phyloP scores from a whole-genome alignment of 106 monocot genomes.

The Dioscorea dumetorum region DNA sequence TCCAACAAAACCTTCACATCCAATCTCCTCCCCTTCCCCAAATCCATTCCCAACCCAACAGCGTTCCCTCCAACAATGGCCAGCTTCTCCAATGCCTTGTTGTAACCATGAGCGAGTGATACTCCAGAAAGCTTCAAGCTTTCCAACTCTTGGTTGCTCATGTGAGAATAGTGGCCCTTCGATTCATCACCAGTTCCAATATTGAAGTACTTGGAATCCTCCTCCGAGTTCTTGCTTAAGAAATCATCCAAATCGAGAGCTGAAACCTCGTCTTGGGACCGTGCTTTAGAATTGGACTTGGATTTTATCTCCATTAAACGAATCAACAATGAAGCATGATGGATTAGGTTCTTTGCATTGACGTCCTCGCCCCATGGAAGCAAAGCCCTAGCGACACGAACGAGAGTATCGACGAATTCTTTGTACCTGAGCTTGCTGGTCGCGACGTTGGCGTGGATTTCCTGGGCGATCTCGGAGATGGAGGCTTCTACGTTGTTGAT shows the following conservation, averaged over 20 bases:
- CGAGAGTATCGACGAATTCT: conserved; percentile 44
- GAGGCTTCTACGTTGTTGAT: conserved; percentile 25
- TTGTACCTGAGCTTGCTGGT: conserved; percentile 40
- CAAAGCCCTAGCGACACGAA: conserved; percentile 38
- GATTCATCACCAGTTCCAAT: neutral
- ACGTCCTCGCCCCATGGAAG: conserved; percentile 75
- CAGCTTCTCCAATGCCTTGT: conserved; percentile 27
- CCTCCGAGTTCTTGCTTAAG: conserved; percentile 10
- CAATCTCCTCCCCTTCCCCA: conserved; percentile 28
- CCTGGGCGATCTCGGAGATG: conserved; percentile 49
- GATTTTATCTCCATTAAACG: conserved; percentile 62
- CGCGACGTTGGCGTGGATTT: conserved; percentile 25
- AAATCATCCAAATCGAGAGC: conserved; percentile 13
- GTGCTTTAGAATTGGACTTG: neutral
- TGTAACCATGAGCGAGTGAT: conserved; percentile 24
- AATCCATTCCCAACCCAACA: conserved; percentile 10
- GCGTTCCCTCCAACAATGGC: conserved; percentile 3
- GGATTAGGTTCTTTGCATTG: conserved; percentile 46
- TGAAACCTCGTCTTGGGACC: neutral
- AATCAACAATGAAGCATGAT: conserved; percentile 47
- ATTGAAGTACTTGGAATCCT: conserved; percentile 39
- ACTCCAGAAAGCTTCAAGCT: conserved; percentile 33
- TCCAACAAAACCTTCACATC: conserved; percentile 22
- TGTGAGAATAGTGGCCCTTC: neutral
- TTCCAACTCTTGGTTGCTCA: conserved; percentile 10